A percentile compares a stretch with the other conserved stretches of the same genome.
Conservation (phyloP, 306 rosid species). For the Castanospermum australe region DNA sequence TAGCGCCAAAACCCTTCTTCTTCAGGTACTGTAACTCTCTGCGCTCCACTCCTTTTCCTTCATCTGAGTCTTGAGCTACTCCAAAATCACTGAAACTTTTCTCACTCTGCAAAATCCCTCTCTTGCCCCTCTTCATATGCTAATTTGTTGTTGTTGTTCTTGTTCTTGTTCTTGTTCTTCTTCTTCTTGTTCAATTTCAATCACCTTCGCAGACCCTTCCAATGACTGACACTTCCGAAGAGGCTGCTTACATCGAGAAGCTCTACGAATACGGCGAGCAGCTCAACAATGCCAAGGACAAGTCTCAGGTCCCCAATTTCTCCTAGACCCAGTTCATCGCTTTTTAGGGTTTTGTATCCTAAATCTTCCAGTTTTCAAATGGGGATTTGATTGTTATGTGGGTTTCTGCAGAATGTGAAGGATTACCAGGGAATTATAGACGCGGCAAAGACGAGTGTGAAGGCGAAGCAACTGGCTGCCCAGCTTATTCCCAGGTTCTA, state of each 20-base stretch:
- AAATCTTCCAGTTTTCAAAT: not conserved
- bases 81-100: not conserved
- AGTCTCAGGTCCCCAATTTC: slow-evolving; percentile 64
- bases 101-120: not conserved
- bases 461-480: slow-evolving; percentile 94
- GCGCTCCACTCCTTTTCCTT: not conserved
- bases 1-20: too few species aligned
- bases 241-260: slow-evolving; percentile 73
- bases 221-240: slow-evolving; percentile 76
- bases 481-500: slow-evolving; percentile 95
- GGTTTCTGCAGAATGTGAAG: slow-evolving; percentile 52
- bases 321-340: not conserved
- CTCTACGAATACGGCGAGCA: slow-evolving; percentile 93
- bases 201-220: slow-evolving; percentile 30
- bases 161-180: too few species aligned
- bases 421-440: slow-evolving; percentile 88
- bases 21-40: too few species aligned
- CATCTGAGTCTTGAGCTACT: not conserved
- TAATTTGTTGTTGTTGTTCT: slow-evolving; percentile 39
- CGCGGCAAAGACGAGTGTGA: slow-evolving; percentile 80
- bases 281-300: slow-evolving; percentile 84
- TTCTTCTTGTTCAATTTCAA: slow-evolving; percentile 43
- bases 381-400: slow-evolving; percentile 21
- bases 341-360: slow-evolving; percentile 32
- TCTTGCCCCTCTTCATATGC: not conserved